phyloP scores from a whole-genome alignment of 805 yeast species.

The Komagataella ulmi region DNA sequence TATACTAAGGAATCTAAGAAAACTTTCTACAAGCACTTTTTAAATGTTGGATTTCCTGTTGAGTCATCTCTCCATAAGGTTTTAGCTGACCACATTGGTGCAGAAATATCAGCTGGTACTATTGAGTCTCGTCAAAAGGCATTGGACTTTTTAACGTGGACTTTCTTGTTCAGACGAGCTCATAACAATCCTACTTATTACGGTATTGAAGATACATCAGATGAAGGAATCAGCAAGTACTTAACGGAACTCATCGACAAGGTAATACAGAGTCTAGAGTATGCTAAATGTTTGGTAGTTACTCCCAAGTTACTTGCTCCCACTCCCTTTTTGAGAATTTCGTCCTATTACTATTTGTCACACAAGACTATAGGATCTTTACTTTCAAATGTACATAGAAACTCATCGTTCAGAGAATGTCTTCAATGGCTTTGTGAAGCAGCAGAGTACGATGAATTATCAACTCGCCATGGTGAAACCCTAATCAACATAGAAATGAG shows the following conservation, averaged over 20 bases:
- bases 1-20: constrained; percentile 67
- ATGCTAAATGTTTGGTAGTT: constrained; percentile 59
- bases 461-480: constrained; percentile 89
- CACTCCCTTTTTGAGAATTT: constrained; percentile 72
- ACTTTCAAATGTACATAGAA: constrained; percentile 32
- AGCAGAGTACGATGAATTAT: constrained; percentile 74
- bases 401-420: constrained; percentile 45
- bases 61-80: constrained; percentile 69
- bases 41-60: constrained; percentile 73
- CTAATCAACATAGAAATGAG: constrained; percentile 77
- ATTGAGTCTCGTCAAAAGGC: constrained; percentile 55
- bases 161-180: constrained; percentile 60
- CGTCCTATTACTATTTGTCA: constrained; percentile 87
- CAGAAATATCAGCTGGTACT: constrained; percentile 64
- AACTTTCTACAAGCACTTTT: constrained; percentile 62
- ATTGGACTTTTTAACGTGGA: constrained; percentile 64
- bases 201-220: constrained; percentile 49
- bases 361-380: constrained; percentile 76
- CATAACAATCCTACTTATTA: constrained; percentile 70
- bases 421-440: constrained; percentile 46
- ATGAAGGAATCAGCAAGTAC: constrained; percentile 43
- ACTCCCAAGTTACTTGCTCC: constrained; percentile 36
- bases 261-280: constrained; percentile 51
- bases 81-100: constrained; percentile 70
- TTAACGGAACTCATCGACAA: constrained; percentile 54